Conservation (phyloP, 202 grass and related monocot genomes). For the Schoenoplectus tabernaemontani region DNA sequence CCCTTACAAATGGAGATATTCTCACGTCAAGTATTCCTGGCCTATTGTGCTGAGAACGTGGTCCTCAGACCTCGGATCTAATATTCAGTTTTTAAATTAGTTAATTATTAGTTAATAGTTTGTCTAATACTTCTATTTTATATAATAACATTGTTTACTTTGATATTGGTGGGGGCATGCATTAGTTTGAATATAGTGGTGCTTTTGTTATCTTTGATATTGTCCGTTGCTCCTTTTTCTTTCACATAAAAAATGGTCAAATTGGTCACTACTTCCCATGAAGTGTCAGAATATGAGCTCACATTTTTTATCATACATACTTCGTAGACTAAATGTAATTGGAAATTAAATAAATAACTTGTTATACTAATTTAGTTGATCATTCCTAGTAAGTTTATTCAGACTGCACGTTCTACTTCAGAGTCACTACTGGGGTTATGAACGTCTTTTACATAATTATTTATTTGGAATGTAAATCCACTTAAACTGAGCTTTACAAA, state of each 20-base stretch:
- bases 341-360: too few species aligned
- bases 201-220: too few species aligned
- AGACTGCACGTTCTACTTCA: too few species aligned
- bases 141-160: background rate
- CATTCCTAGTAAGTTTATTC: background rate
- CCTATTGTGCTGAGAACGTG: background rate
- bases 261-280: background rate
- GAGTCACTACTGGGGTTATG: too few species aligned
- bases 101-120: background rate
- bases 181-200: background rate
- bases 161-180: background rate
- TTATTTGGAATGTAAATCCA: background rate
- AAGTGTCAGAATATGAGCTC: background rate
- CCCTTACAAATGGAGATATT: background rate
- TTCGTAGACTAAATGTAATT: too few species aligned
- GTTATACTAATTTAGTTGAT: background rate
- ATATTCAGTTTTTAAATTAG: slow-evolving; percentile 3
- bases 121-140: slow-evolving; percentile 6
- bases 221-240: background rate
- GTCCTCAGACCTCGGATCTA: slow-evolving; percentile 3
- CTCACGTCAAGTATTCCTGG: background rate
- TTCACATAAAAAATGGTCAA: slow-evolving; percentile 9
- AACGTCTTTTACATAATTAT: too few species aligned
- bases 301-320: too few species aligned
- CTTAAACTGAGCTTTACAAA: background rate